Conservation (phyloP, 163 green algal species). For the Chlamydomonas reinhardtii region DNA sequence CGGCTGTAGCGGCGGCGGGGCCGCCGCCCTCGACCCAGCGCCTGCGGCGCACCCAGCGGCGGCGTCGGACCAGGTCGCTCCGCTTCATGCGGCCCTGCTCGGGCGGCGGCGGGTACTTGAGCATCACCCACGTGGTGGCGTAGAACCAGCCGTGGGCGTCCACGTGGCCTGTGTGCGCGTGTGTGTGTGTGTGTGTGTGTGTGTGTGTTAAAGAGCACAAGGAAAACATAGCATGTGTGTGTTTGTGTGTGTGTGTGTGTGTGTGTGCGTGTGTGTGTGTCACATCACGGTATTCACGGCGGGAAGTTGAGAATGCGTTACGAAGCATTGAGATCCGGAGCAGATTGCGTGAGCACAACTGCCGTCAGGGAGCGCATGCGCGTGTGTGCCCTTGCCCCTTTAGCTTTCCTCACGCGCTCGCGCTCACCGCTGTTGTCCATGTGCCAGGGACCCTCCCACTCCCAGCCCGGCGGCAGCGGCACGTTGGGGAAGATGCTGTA, state of each 20-base stretch:
- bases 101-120: slow-evolving; percentile 64
- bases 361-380: no score
- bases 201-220: no score
- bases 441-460: slow-evolving; percentile 81
- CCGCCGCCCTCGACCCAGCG: slow-evolving; percentile 12
- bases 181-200: no score
- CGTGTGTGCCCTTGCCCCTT: no score
- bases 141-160: slow-evolving; percentile 81
- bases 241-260: no score
- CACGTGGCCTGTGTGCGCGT: slow-evolving; percentile 25
- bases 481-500: slow-evolving; percentile 63
- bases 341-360: no score
- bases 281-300: no score
- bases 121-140: slow-evolving; percentile 61
- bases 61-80: slow-evolving; percentile 64
- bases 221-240: no score
- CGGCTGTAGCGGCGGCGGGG: neutral
- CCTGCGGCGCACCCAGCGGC: slow-evolving; percentile 69
- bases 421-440: slow-evolving; percentile 60
- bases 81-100: slow-evolving; percentile 36
- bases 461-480: slow-evolving; percentile 68
- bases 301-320: no score
- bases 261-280: no score
- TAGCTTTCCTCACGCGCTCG: no score
- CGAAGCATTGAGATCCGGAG: no score